phyloP scores from a whole-genome alignment of 176 grass and related monocot species.

The Hordeum vulgare region DNA sequence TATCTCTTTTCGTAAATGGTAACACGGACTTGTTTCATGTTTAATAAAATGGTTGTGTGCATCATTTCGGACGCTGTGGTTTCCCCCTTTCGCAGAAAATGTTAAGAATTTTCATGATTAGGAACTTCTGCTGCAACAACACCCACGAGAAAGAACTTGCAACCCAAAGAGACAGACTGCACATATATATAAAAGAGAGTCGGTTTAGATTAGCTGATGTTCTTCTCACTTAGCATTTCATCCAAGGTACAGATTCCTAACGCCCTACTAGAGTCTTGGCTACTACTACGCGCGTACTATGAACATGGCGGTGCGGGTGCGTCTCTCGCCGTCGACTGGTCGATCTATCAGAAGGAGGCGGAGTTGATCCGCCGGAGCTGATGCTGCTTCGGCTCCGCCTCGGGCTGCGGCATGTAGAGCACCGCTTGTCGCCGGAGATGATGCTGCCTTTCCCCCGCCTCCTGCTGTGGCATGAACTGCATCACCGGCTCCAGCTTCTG shows the following conservation, averaged over 20 bases:
- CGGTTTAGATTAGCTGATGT: neutral
- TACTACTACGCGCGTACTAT: neutral
- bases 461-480: slow-evolving; percentile 27
- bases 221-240: neutral
- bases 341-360: slow-evolving; percentile 30
- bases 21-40: too few species aligned
- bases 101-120: too few species aligned
- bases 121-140: neutral
- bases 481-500: neutral
- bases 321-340: slow-evolving; percentile 15
- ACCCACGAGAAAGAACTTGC: neutral
- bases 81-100: too few species aligned
- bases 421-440: neutral
- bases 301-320: neutral
- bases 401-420: slow-evolving; percentile 13
- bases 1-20: too few species aligned
- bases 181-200: neutral
- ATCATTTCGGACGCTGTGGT: too few species aligned
- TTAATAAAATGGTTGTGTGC: too few species aligned
- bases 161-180: neutral
- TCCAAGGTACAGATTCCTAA: neutral
- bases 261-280: neutral
- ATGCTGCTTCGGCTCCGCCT: slow-evolving; percentile 45
- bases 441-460: neutral
- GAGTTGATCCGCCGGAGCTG: slow-evolving; percentile 20